A percentile compares a stretch with the other conserved stretches of the same genome.
These are phyloP conservation scores for Spatholobus suberectus DNA, from an alignment of 306 rosid genomes.

Conservation along the genomic window DNA sequence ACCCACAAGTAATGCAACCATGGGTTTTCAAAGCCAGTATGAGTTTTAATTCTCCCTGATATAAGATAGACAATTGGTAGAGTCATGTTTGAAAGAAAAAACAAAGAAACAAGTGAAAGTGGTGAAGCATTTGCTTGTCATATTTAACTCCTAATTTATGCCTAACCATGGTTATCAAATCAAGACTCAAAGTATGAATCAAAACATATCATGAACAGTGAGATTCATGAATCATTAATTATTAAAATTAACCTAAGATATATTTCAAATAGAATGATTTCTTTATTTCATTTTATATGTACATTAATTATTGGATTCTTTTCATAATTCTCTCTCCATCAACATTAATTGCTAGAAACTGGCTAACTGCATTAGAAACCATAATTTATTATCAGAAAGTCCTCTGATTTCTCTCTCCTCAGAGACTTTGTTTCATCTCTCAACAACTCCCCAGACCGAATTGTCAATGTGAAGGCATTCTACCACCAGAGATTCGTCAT, in stretches of 20 bases:
- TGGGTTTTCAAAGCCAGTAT: background rate
- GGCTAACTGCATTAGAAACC: background rate
- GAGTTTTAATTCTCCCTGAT: background rate
- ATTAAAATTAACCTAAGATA: background rate
- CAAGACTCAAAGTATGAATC: background rate
- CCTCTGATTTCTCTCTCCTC: background rate
- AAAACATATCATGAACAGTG: background rate
- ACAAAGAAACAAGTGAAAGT: conserved; percentile 6
- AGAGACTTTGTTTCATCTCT: background rate
- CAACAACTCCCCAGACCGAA: background rate
- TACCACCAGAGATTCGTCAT: background rate
- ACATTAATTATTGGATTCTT: background rate
- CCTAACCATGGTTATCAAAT: conserved; percentile 3
- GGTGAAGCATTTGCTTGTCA: background rate
- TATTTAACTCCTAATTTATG: background rate
- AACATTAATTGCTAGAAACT: background rate
- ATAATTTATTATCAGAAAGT: background rate
- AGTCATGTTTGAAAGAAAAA: background rate
- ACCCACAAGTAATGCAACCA: background rate
- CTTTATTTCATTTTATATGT: background rate
- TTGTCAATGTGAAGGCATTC: background rate
- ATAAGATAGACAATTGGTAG: background rate
- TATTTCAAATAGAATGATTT: background rate
- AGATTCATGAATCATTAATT: background rate
- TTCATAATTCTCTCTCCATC: background rate